Evolutionary conservation across 139 green algal genomes (phyloP), one percentile per base, ranked within the genome.

Genomic region (Pycnococcus provasolii): DNA sequence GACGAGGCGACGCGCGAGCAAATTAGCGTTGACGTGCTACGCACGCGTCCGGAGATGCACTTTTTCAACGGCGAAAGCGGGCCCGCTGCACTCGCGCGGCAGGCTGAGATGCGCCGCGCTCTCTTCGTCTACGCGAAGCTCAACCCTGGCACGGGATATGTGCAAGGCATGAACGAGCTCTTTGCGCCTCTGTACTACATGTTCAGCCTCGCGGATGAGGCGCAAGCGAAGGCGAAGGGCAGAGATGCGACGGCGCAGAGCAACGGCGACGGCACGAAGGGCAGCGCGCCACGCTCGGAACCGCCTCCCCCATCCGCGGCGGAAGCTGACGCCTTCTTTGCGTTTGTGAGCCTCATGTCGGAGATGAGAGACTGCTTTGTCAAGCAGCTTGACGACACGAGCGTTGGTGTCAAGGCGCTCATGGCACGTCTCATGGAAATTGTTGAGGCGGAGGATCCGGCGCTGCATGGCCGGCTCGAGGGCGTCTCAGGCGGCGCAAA

Each of bases 141-240:
- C 47, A 98, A 98, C 80, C 90, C 91, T 0, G 91, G 91, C 26
- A 77, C 97, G 50, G 64, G 77, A 0, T 97, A 97, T 77, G 91
- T 97, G 59, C 91, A 96, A 66, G 91, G 91, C 77, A 97, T 97
- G 91, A 97, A 97, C 77, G 91, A 97, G 80, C 81, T 97, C 65
- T 83, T 90, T 3, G 91, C 91, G 2, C 87, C 88, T 4, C 69
- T 97, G 9, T 94, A 96, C 70, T 95, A 89, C 72, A 60, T 92
- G 0, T 94, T 96, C 82, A 81, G 76, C 40, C 83, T 70, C 26
- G 26, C 26, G n/a, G 77, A 84, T 57, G n/a, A 68, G 42, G 67
- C 85, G 37, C 13, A 52, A 55, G 45, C 51, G 1, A 15, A 11
- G 7, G 8, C 50, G 50, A 13, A 37, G 13, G 13, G 50, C 50